phyloP scores from a whole-genome alignment of 805 yeast genomes.

The Cephaloascus fragrans region DNA sequence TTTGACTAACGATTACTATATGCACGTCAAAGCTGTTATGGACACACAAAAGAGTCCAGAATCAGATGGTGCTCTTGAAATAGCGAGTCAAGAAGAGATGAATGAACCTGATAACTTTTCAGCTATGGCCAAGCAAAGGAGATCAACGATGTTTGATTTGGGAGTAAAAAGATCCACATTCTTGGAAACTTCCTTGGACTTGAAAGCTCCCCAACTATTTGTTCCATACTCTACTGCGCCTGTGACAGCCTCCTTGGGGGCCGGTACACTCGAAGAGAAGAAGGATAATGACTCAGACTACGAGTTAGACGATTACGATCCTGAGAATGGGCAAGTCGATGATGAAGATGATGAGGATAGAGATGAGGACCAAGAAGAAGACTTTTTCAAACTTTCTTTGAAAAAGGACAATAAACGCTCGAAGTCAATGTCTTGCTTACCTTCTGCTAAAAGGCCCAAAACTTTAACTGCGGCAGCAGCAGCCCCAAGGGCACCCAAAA shows the following conservation, averaged over 20 bases:
- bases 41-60: constrained; percentile 32
- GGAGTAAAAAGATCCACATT: constrained; percentile 34
- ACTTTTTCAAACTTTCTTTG: constrained; percentile 27
- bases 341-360: constrained; percentile 24
- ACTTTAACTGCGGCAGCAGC: constrained; percentile 70
- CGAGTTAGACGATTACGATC: constrained; percentile 25
- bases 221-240: constrained; percentile 74
- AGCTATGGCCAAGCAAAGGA: constrained; percentile 25
- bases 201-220: constrained; percentile 32
- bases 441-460: constrained; percentile 36
- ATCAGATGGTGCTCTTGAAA: constrained; percentile 10
- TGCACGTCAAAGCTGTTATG: constrained; percentile 59
- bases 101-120: constrained; percentile 1
- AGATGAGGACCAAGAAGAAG: constrained; percentile 19
- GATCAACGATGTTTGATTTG: constrained; percentile 45
- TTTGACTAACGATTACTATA: constrained; percentile 63
- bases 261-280: constrained; percentile 1
- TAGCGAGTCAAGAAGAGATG: constrained; percentile 4
- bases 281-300: constrained; percentile 23
- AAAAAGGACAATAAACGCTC: constrained; percentile 46
- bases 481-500: constrained; percentile 69
- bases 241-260: constrained; percentile 56
- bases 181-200: constrained; percentile 23
- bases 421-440: constrained; percentile 53
- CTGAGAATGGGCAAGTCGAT: constrained; percentile 3